phyloP scores from a whole-genome alignment of 2,329 filamentous ascomycete species.

The Fusarium sp. region DNA sequence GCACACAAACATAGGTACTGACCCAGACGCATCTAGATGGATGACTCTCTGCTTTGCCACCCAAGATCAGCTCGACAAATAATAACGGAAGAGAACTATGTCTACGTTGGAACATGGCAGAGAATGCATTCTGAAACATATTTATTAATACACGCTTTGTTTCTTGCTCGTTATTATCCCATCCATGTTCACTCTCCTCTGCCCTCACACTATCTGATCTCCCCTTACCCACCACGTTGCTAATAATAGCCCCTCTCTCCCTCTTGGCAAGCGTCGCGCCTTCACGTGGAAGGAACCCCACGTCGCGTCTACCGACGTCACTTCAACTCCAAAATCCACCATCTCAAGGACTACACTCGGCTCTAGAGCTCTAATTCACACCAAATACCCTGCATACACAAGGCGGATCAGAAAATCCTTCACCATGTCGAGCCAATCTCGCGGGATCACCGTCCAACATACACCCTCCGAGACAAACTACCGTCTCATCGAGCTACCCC shows the following conservation, averaged over 20 bases:
- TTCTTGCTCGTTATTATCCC: not conserved
- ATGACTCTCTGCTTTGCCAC: not conserved
- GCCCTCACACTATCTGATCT: not conserved
- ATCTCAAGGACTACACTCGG: not conserved
- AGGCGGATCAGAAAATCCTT: not conserved
- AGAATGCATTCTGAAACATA: not conserved
- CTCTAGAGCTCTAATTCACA: not conserved
- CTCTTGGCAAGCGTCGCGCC: not conserved
- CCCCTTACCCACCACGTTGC: not conserved
- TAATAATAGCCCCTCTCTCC: not conserved
- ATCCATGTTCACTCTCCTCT: not conserved
- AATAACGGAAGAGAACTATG: not conserved
- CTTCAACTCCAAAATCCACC: conserved; percentile 1
- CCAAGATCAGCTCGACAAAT: not conserved
- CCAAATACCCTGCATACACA: not conserved
- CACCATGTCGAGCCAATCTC: conserved; percentile 60
- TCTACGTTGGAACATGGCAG: not conserved
- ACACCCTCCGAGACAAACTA: conserved; percentile 63
- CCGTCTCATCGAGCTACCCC: conserved; percentile 72
- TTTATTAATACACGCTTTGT: not conserved
- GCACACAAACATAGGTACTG: not conserved
- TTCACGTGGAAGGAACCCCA: conserved; percentile 2
- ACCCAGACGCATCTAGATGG: not conserved
- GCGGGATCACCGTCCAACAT: conserved; percentile 65
- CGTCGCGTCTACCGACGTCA: conserved; percentile 1